Percentiles rank a stretch among this genome's conserved stretches.
Evolutionary conservation across 2,329 filamentous ascomycete genomes (phyloP).

Genomic region (Aplosporella prunicola): DNA sequence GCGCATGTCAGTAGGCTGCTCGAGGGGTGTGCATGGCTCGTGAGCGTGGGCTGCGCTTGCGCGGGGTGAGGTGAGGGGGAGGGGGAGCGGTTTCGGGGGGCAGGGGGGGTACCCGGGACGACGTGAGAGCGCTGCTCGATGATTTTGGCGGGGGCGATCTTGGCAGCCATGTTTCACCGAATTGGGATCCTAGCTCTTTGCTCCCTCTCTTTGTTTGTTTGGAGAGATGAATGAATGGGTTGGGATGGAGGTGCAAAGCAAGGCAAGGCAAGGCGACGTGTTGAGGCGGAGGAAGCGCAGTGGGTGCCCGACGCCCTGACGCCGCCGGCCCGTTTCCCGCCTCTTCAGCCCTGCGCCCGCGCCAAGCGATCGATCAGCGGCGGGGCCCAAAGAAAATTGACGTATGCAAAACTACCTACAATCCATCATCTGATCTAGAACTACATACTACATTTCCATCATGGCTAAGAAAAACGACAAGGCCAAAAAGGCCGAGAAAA

Average conservation of each 20-base stretch:
- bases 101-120: constrained; percentile 29
- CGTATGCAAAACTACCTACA: no score
- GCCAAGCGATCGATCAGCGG: no score
- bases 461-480: constrained; percentile 45
- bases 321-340: neutral
- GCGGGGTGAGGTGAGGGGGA: neutral
- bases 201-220: no score
- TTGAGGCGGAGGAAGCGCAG: no score
- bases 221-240: no score
- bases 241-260: no score
- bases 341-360: no score
- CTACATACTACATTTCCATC: neutral
- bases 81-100: neutral
- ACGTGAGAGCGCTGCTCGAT: constrained; percentile 37
- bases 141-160: constrained; percentile 38
- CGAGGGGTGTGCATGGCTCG: neutral
- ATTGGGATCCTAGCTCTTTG: no score
- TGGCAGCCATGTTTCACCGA: constrained; percentile 9
- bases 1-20: no score
- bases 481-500: constrained; percentile 43
- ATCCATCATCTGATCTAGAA: neutral
- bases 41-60: neutral
- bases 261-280: no score
- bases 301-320: no score
- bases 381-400: no score